Base-by-base conservation (phyloP, 805 yeast species). In the Nakazawaea wickerhamii region DNA sequence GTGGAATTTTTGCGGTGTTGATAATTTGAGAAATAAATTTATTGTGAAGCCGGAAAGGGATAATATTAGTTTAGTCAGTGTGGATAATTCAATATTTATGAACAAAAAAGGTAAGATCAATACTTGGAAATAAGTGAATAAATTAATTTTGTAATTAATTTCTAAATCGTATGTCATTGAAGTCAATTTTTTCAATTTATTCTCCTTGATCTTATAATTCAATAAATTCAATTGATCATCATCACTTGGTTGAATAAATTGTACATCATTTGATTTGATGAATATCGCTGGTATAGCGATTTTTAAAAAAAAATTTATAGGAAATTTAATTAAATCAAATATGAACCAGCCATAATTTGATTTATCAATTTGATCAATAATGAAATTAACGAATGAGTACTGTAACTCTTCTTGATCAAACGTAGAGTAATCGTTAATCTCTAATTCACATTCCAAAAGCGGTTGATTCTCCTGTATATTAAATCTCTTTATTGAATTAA, bases 251-350 rank as follows among this genome's bases (percentile, higher is more conserved):
- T 39, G 38, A 5, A 23, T 11, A 32, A 34, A 34, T 28, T 41
- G 39, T n/a, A 34, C 28, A 6, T 27, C 18, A 6, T 21, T 32
- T 6, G 45, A 33, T 15, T 23, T 23, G 11, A 39, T 14, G 17
- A 19, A 10, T 5, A 39, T 39, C 7, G 15, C 31, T 10, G 45
- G 45, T 4, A 42, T 32, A 7, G 45, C 37, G 25, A 42, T n/a
- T 15, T 25, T 32, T 14, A 42, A 27, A 9, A 42, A 21, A 5
- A 30, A 26, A 18, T 36, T 36, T 15, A 42, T 32, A 9, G 41
- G 45, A 19, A 30, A 17, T 20, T 37, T 35, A 18, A 33, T n/a
- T 11, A 33, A 20, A 7, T 33, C 36, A 21, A 33, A 33, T 7
- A 33, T 13, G 8, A 13, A 7, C 36, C 36, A 33, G 14, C 36